A percentile compares a stretch with the other conserved stretches of the same genome.
Conservation (phyloP, 257 asterid genomes). For the Jasminum sambac region DNA sequence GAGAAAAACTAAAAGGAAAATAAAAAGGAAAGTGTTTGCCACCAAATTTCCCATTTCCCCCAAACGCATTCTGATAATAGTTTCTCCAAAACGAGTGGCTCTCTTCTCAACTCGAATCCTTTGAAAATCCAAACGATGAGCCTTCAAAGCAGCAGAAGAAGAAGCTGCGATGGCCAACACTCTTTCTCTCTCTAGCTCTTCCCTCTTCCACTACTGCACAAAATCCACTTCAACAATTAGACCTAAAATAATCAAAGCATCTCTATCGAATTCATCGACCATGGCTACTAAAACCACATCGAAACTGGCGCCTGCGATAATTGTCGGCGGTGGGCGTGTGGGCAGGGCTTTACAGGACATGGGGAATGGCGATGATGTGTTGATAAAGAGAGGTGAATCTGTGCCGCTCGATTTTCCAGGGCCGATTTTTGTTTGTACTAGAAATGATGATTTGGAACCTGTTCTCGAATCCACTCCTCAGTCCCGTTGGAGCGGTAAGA, state of each 20-base stretch:
- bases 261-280: conserved; percentile 42
- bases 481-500: conserved; percentile 87
- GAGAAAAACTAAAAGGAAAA: too few species aligned
- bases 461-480: conserved; percentile 85
- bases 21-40: neutral
- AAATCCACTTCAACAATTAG: conserved; percentile 41
- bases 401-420: conserved; percentile 82
- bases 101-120: conserved; percentile 43
- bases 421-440: conserved; percentile 85
- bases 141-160: conserved; percentile 35
- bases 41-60: neutral
- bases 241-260: conserved; percentile 34
- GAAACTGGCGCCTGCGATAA: conserved; percentile 69
- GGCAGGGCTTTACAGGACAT: conserved; percentile 85
- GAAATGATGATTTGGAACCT: conserved; percentile 91
- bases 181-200: conserved; percentile 52
- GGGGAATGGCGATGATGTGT: conserved; percentile 77
- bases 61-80: conserved; percentile 38
- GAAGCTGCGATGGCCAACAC: conserved; percentile 44
- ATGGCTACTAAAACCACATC: conserved; percentile 45
- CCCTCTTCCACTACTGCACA: conserved; percentile 32
- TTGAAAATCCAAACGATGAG: conserved; percentile 43
- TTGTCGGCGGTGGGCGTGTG: conserved; percentile 96
- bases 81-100: conserved; percentile 61
- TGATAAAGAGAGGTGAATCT: conserved; percentile 82